Percentiles rank a stretch among this genome's conserved stretches.
These are phyloP conservation scores for Rubia peregrina DNA, from an alignment of 305 asterid genomes.

Conservation along the genomic window DNA sequence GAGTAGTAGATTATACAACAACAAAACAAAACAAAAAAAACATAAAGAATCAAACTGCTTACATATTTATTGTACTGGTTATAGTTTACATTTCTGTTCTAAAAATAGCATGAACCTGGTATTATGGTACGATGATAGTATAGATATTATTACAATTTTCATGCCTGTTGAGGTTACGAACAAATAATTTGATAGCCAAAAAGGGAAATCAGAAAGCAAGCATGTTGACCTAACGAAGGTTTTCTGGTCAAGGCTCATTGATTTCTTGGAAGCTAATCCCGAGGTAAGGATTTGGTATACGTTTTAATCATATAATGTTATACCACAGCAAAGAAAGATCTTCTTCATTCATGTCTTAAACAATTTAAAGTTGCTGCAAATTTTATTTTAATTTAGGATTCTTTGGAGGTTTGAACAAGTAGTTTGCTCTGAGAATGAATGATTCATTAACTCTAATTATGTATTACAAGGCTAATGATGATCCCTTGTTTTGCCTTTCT, in stretches of 20 bases:
- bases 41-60: no score
- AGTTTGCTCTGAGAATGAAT: neutral
- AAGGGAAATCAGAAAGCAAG: conserved; percentile 36
- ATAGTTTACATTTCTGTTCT: neutral
- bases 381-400: no score
- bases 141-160: neutral
- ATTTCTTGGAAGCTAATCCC: conserved; percentile 55
- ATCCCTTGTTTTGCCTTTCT: neutral
- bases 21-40: no score
- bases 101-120: neutral
- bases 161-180: conserved; percentile 17
- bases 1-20: no score
- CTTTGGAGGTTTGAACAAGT: neutral
- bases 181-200: no score
- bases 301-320: neutral
- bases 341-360: no score
- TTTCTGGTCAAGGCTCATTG: conserved; percentile 45
- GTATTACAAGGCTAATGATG: neutral
- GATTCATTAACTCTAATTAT: neutral
- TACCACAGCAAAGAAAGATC: neutral
- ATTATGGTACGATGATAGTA: no score
- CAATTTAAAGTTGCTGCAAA: no score
- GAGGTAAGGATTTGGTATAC: conserved; percentile 37
- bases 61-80: no score
- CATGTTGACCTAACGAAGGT: conserved; percentile 49